Evolutionary conservation across 805 yeast species (phyloP).

Genomic region (Wickerhamomyces bisporus): DNA sequence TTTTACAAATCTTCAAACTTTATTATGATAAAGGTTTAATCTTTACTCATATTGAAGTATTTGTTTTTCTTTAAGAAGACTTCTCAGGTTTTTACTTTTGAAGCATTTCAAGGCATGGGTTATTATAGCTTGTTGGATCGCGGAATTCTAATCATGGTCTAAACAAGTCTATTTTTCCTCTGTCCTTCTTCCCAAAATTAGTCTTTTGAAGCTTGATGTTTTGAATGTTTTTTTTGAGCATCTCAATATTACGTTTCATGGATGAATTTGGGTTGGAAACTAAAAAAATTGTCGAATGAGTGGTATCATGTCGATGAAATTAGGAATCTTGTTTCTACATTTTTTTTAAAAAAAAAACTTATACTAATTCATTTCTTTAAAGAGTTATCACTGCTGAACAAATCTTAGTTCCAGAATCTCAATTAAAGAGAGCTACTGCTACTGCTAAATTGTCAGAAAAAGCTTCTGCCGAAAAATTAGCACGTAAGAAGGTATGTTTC

Average conservation of each 20-base stretch:
- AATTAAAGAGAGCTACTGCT: conserved; percentile 76
- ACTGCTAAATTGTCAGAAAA: conserved; percentile 71
- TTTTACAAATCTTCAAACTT: not conserved
- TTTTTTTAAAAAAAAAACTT: not conserved
- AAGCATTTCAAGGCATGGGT: conserved; percentile 24
- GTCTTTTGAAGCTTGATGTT: too few relatives aligned
- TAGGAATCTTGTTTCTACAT: conserved; percentile 1
- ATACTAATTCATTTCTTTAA: conserved; percentile 2
- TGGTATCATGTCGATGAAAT: conserved; percentile 27
- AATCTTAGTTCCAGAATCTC: conserved; percentile 71
- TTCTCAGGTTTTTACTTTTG: conserved; percentile 4
- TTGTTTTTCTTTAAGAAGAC: not conserved
- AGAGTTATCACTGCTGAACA: conserved; percentile 32
- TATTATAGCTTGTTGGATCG: conserved; percentile 14
- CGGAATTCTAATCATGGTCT: conserved; percentile 14
- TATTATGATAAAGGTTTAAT: conserved; percentile 2
- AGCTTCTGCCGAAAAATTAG: conserved; percentile 75
- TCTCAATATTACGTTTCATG: too few relatives aligned
- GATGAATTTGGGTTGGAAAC: conserved; percentile 17
- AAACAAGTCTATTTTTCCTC: conserved; percentile 22
- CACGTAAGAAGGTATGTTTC: conserved; percentile 75
- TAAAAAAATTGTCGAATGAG: conserved; percentile 24
- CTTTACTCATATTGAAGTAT: conserved; percentile 1
- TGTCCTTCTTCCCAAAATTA: conserved; percentile 15
- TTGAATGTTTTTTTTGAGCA: too few relatives aligned